A percentile compares a stretch with the other conserved stretches of the same genome.
phyloP scores from a whole-genome alignment of 2,329 filamentous ascomycete genomes.

The Mycocentrospora acerina region DNA sequence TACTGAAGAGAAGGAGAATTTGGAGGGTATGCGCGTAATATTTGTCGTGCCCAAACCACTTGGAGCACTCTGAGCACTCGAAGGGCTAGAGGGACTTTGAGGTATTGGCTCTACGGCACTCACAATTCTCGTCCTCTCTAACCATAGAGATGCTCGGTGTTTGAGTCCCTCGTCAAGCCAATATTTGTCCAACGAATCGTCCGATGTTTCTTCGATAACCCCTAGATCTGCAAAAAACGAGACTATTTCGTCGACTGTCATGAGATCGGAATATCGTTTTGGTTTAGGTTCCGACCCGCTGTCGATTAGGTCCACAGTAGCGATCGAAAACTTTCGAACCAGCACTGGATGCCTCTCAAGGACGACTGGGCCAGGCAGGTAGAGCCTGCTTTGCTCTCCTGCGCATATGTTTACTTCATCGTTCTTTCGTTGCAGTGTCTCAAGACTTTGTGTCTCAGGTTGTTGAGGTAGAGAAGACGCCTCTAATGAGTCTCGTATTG shows the following conservation, averaged over 20 bases:
- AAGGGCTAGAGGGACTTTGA: slow-evolving; percentile 1
- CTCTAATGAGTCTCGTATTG: slow-evolving; percentile 3
- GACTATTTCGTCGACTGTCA: slow-evolving; percentile 43
- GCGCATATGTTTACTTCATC: slow-evolving; percentile 2
- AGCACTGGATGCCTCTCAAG: slow-evolving; percentile 33
- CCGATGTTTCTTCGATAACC: slow-evolving; percentile 31
- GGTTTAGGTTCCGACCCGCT: slow-evolving; percentile 13
- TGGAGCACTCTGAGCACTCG: slow-evolving; percentile 4
- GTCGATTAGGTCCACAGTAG: slow-evolving; percentile 42
- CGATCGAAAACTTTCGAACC: slow-evolving; percentile 44
- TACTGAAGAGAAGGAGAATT: slow-evolving; percentile 24
- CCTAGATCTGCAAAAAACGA: slow-evolving; percentile 46
- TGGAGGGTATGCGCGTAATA: slow-evolving; percentile 9
- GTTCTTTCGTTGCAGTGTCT: background rate
- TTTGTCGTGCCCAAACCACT: slow-evolving; percentile 2
- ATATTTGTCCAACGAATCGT: slow-evolving; percentile 33
- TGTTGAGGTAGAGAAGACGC: slow-evolving; percentile 6
- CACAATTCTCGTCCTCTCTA: slow-evolving; percentile 6
- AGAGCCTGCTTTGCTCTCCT: slow-evolving; percentile 22
- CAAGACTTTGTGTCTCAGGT: slow-evolving; percentile 30
- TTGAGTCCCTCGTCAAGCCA: slow-evolving; percentile 24
- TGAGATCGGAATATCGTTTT: slow-evolving; percentile 25
- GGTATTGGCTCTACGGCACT: slow-evolving; percentile 12
- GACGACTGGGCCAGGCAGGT: slow-evolving; percentile 47
- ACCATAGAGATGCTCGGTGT: background rate